Evolutionary conservation across 225 moss, liverwort and hornwort species (phyloP), one percentile per base, ranked within the genome.

Genomic region (Lunularia cruciata): DNA sequence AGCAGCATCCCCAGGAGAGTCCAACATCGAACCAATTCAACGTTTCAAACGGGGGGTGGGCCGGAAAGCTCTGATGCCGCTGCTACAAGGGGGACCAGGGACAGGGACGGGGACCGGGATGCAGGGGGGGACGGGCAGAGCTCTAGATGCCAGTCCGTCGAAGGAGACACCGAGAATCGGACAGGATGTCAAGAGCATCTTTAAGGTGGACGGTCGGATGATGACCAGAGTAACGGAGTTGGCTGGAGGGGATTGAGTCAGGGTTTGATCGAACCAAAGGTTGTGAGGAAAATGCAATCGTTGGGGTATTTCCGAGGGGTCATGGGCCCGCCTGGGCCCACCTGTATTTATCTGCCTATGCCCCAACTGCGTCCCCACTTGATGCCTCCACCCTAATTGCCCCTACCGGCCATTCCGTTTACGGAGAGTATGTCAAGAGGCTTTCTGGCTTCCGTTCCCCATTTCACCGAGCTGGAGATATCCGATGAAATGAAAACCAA

Each of bases 241-340:
- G 61, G 61, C 61, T 3, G 39, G 40, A 61, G 36, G 38, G 20
- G 39, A 0, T 26, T 6, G 27, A 53, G n/a, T 25, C 14, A 15
- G 32, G 15, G 31, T 3, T 26, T n/a, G n/a, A n/a, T n/a, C n/a
- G 11, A 40, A 20, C 59, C 61, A 60, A 60, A 60, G 38, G 60
- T 39, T 60, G 39, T 60, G 60, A 10, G 60, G 60, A 57, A 60
- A 60, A 37, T 60, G 60, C 60, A 39, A 60, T 60, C 38, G 60
- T 60, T 60, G 60, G 37, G 37, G 38, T 38, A 18, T 15, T 58
- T 16, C 13, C 33, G 32, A 58, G 51, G 51, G 51, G 51, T 20
- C 51, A 51, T 51, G 51, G 51, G 51, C 6, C 4, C 12, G 20
- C 51, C n/a, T n/a, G 51, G 18, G 16, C 12, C n/a, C 3, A 8